phyloP scores from a whole-genome alignment of 768 basidiomycete genomes.

The Russula virescens region DNA sequence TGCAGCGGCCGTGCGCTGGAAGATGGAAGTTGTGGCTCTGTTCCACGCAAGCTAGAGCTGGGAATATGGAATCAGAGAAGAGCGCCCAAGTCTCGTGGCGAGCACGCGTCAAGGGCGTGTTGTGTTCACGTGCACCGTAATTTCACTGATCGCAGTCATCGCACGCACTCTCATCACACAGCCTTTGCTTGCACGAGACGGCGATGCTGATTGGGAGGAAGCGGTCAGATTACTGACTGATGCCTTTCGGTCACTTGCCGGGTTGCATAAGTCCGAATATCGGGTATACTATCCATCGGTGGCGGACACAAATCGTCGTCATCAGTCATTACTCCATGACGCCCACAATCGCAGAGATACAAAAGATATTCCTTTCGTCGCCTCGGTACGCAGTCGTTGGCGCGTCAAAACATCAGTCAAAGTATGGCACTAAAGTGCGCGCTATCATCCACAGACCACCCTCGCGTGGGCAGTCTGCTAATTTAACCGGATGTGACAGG shows the following conservation, averaged over 20 bases:
- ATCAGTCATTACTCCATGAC: neutral
- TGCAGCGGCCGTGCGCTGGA: conserved; percentile 20
- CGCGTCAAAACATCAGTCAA: conserved; percentile 71
- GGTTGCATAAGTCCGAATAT: neutral
- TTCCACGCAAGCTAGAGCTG: conserved; percentile 3
- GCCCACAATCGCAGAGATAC: conserved; percentile 38
- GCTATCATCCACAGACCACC: neutral
- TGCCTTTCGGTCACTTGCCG: neutral
- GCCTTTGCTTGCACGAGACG: no score
- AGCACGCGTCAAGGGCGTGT: conserved; percentile 27
- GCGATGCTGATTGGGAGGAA: no score
- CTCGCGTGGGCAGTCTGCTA: neutral
- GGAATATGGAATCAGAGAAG: neutral
- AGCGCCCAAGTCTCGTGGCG: conserved; percentile 17
- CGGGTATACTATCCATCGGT: neutral
- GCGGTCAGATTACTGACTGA: no score
- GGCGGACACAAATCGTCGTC: neutral
- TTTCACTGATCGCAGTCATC: neutral
- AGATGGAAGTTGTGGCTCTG: neutral
- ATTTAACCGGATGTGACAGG: conserved; percentile 36
- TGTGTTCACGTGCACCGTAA: conserved; percentile 3
- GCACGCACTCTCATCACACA: no score
- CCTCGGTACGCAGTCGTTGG: conserved; percentile 74
- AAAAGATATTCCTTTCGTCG: conserved; percentile 52
- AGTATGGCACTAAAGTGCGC: conserved; percentile 70